Evolutionary conservation across 345 rosid species (phyloP), one percentile per base, ranked within the genome.

Genomic region (Physaria fendleri): DNA sequence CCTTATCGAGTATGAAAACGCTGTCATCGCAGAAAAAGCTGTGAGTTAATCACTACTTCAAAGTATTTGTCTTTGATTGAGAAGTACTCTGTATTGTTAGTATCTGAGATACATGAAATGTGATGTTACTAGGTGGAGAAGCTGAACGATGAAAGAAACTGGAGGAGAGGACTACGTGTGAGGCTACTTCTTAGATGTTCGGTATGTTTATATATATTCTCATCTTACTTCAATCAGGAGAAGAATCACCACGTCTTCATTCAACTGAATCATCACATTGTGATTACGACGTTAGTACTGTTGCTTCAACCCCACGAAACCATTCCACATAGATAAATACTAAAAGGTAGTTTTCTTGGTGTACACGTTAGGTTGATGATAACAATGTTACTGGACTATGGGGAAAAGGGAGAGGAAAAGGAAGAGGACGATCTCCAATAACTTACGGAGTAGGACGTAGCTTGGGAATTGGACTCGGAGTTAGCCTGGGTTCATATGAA

Each of bases 131-230:
- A 91, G 97, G 96, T 73, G 5, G 90, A 81, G 71, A 87, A 82
- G 64, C 69, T 94, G 66, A 94, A 82, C 56, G 99, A 94, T 38
- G 87, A 87, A 76, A 76, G 96, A 72, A 81, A 94, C 74, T 94
- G 97, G 97, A 78, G 96, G 69, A 94, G 87, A 82, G 99, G 97
- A 25, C 90, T 94, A 59, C 82, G 93, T 61, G 97, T 90, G 38
- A 76, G 96, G 78, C 67, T 79, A 76, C 84, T 90, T 70, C 84
- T 81, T 59, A 84, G 94, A 74, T 84, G 86, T 78, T 82, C 99
- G 73, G 97, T 93, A 33, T 1, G 42, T 20, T 20, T n/a, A n/a
- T 51, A 18, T 51, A 51, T 51, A 18, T 33, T 18, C 28, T 51
- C 40, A 18, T 33, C 17, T 20, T 52, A 12, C 0, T 1, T 13